A percentile compares a stretch with the other conserved stretches of the same genome.
These are phyloP conservation scores for Pycnococcus provasolii DNA, from an alignment of 139 green algal species.

Conservation along the genomic window DNA sequence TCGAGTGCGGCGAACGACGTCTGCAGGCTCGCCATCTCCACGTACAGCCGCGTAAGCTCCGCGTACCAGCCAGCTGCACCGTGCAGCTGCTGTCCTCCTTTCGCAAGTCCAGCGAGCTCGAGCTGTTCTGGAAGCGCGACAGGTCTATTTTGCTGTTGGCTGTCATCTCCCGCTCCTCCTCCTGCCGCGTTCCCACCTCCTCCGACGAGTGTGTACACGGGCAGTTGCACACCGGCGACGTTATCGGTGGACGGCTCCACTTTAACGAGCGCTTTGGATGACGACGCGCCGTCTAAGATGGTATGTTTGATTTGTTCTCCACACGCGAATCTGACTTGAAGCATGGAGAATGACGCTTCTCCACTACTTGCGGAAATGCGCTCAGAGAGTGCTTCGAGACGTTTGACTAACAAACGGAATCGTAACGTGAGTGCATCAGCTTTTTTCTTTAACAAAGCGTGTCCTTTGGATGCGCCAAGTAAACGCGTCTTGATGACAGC, in stretches of 20 bases:
- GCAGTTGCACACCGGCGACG: constrained; percentile 93
- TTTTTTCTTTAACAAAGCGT: constrained; percentile 98
- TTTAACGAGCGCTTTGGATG: constrained; percentile 28
- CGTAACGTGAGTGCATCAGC: constrained; percentile 90
- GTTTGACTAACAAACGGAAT: constrained; percentile 45
- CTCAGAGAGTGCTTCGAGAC: constrained; percentile 85
- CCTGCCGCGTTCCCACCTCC: constrained; percentile 11
- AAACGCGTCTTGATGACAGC: constrained; percentile 81
- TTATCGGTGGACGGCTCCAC: constrained; percentile 73
- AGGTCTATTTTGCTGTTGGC: constrained; percentile 75
- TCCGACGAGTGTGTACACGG: constrained; percentile 60
- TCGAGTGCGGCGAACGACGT: constrained; percentile 97
- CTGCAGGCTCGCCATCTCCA: constrained; percentile 89
- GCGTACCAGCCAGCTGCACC: constrained; percentile 55
- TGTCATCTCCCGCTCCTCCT: constrained; percentile 25
- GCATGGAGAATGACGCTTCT: constrained; percentile 79
- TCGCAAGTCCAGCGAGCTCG: constrained; percentile 60
- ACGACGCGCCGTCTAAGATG: constrained; percentile 79
- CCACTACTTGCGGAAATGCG: constrained; percentile 85
- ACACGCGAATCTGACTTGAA: constrained; percentile 84
- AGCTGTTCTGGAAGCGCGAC: no score
- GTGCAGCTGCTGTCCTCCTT: constrained; percentile 87
- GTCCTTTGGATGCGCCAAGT: constrained; percentile 78
- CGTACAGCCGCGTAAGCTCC: constrained; percentile 71
- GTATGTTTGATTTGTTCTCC: constrained; percentile 89